A percentile compares a stretch with the other conserved stretches of the same genome.
These are phyloP conservation scores for Entoloma clypeatum DNA, from an alignment of 1,284 basidiomycete species.

Conservation along the genomic window DNA sequence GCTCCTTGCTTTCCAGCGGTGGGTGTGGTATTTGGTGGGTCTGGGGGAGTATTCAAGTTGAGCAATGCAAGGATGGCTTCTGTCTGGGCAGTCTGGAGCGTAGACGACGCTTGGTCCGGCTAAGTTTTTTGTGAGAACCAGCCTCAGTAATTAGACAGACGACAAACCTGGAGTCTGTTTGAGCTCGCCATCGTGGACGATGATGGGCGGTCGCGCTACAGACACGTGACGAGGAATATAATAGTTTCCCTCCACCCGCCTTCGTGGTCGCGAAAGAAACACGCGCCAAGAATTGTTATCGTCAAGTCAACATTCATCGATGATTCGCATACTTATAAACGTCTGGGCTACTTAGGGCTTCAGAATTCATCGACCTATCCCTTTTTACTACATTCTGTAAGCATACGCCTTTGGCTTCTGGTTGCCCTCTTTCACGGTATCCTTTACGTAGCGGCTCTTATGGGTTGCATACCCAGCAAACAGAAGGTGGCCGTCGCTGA, in stretches of 20 bases:
- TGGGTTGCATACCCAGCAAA: constrained; percentile 48
- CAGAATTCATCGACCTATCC: too few species aligned
- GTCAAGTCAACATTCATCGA: too few species aligned
- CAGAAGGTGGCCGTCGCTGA: constrained; percentile 19
- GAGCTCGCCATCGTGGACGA: constrained; percentile 48
- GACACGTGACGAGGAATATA: too few species aligned
- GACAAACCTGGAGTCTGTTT: constrained; percentile 52
- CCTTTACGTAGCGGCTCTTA: too few species aligned
- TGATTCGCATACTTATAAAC: too few species aligned
- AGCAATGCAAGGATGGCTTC: constrained; percentile 64
- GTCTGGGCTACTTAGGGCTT: too few species aligned
- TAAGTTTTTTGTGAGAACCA: constrained; percentile 2
- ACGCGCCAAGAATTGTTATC: too few species aligned
- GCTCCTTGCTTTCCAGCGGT: constrained; percentile 37
- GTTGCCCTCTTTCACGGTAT: too few species aligned
- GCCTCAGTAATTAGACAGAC: neutral
- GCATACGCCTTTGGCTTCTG: too few species aligned
- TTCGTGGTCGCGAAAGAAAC: too few species aligned
- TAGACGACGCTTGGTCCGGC: constrained; percentile 32
- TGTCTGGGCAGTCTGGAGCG: constrained; percentile 79
- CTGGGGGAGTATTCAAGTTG: constrained; percentile 53
- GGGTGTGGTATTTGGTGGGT: constrained; percentile 31
- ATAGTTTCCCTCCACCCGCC: too few species aligned
- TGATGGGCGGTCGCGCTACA: constrained; percentile 2
- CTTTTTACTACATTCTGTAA: too few species aligned